These are phyloP conservation scores for Byssoonygena ceratinophila DNA, from an alignment of 2,329 filamentous ascomycete species.

Conservation along the genomic window DNA sequence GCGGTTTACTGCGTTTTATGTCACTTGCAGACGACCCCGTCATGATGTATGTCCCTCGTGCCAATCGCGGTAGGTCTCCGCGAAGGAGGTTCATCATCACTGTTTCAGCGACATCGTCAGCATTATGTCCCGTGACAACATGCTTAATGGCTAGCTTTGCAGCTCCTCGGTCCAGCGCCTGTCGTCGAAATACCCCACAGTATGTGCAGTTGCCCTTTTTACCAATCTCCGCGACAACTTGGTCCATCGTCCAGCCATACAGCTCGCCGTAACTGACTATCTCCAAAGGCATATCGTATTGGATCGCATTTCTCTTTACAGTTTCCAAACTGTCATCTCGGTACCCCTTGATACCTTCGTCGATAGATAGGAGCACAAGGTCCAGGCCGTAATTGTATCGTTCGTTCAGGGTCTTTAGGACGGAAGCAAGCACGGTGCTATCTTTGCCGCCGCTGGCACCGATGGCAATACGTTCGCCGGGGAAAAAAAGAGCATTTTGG, in stretches of 20 bases:
- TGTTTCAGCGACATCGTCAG: slow-evolving; percentile 93
- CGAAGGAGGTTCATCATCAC: slow-evolving; percentile 94
- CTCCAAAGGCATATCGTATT: slow-evolving; percentile 83
- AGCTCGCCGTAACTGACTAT: slow-evolving; percentile 89
- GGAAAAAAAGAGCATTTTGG: slow-evolving; percentile 66
- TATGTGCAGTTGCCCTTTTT: slow-evolving; percentile 99
- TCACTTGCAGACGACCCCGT: slow-evolving; percentile 68
- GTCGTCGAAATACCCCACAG: slow-evolving; percentile 88
- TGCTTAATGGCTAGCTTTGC: slow-evolving; percentile 79
- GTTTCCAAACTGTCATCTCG: slow-evolving; percentile 93
- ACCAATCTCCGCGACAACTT: slow-evolving; percentile 89
- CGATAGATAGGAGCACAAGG: slow-evolving; percentile 77
- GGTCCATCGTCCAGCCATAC: slow-evolving; percentile 99
- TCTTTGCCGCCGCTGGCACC: slow-evolving; percentile 96
- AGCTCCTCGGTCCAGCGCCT: slow-evolving; percentile 85
- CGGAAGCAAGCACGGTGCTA: slow-evolving; percentile 87
- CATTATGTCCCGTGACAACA: slow-evolving; percentile 95
- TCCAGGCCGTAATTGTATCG: slow-evolving; percentile 77
- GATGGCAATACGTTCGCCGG: slow-evolving; percentile 80
- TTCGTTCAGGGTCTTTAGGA: slow-evolving; percentile 89
- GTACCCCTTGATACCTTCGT: slow-evolving; percentile 96
- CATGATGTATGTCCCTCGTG: slow-evolving; percentile 80
- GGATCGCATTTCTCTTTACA: slow-evolving; percentile 81
- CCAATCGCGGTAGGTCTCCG: slow-evolving; percentile 77
- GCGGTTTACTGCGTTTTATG: slow-evolving; percentile 87